Conservation (phyloP, 2,329 filamentous ascomycete genomes). For the Aureobasidium vineae region DNA sequence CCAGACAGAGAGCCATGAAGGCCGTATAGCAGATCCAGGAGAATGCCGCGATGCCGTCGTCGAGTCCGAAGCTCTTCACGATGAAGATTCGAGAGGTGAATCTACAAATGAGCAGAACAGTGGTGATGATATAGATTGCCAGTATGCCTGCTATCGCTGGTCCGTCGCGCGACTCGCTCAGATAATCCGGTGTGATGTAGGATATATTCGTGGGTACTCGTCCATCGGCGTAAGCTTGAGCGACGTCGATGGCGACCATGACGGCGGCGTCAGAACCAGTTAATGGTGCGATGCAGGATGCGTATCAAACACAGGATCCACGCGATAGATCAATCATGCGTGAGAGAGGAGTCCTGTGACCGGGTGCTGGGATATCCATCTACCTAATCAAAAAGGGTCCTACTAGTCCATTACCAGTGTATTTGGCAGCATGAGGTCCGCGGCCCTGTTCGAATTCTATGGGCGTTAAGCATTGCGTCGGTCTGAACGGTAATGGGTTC, state of each 20-base stretch:
- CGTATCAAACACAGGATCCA: background rate
- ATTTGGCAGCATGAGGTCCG: background rate
- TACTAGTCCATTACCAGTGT: background rate
- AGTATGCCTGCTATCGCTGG: conserved; percentile 45
- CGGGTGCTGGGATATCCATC: background rate
- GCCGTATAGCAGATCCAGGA: conserved; percentile 39
- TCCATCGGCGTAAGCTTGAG: conserved; percentile 31
- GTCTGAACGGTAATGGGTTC: background rate
- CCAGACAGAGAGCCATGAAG: conserved; percentile 47
- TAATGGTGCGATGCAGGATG: background rate
- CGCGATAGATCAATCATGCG: conserved; percentile 12
- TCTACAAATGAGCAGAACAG: conserved; percentile 40
- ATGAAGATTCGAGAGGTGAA: conserved; percentile 41
- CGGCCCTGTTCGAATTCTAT: background rate
- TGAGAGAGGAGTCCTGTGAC: background rate
- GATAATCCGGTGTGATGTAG: conserved; percentile 38
- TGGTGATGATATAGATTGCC: conserved; percentile 41
- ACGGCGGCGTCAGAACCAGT: conserved; percentile 5
- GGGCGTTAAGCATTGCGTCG: background rate
- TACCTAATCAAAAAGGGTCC: background rate
- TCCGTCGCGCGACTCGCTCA: conserved; percentile 42
- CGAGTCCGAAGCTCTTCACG: conserved; percentile 42
- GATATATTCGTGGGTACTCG: conserved; percentile 40
- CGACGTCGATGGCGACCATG: conserved; percentile 22
- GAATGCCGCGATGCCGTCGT: conserved; percentile 42